Conservation (phyloP, 2,329 filamentous ascomycete genomes). For the Biscogniauxia mediterranea region DNA sequence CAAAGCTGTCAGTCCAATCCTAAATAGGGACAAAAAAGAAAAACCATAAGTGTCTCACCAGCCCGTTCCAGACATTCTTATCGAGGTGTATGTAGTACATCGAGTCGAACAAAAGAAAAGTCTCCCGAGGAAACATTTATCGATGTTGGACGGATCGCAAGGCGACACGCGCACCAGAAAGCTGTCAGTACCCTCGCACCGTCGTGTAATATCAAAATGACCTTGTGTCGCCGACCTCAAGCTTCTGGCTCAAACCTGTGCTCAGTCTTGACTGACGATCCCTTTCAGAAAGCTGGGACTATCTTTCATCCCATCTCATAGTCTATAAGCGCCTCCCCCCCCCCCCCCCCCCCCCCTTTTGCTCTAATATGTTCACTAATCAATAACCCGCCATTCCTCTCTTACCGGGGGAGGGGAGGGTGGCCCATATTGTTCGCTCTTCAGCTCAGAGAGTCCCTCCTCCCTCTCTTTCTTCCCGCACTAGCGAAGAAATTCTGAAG, state of each 20-base stretch:
- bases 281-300: constrained; percentile 1
- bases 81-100: background rate
- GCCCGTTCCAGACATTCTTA: background rate
- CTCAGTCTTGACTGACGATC: background rate
- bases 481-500: background rate
- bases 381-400: background rate
- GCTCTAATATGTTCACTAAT: background rate
- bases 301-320: constrained; percentile 1
- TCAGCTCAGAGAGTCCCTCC: no score
- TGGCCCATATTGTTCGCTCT: no score
- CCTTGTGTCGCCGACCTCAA: background rate
- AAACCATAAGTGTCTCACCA: background rate
- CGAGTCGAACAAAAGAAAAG: background rate
- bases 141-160: background rate
- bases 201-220: background rate
- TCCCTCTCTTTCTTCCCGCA: background rate
- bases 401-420: background rate
- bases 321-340: background rate
- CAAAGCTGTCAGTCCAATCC: background rate
- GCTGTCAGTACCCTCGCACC: background rate
- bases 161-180: background rate
- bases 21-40: background rate
- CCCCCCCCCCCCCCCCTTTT: no score
- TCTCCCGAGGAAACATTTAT: background rate
- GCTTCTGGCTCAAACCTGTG: background rate